These are phyloP conservation scores for Fonsecaea multimorphosa DNA, from an alignment of 2,329 filamentous ascomycete species.

Conservation along the genomic window DNA sequence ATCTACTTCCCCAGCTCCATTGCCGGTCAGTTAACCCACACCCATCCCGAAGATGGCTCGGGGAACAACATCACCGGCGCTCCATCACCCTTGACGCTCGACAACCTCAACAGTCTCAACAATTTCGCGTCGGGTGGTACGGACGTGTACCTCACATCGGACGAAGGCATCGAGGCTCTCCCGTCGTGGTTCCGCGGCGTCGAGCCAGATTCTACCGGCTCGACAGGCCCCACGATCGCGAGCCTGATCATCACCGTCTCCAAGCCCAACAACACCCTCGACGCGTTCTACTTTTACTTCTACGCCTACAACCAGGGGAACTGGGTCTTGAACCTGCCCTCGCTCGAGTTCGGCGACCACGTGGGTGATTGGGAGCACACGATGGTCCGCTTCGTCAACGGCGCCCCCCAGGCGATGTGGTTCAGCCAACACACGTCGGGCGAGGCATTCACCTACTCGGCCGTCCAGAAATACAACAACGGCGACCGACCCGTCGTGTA, in stretches of 20 bases:
- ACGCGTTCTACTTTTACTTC: constrained; percentile 70
- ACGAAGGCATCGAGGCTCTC: constrained; percentile 54
- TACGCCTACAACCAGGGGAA: constrained; percentile 57
- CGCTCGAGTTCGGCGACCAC: constrained; percentile 63
- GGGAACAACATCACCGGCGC: constrained; percentile 46
- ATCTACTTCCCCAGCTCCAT: constrained; percentile 59
- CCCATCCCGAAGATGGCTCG: constrained; percentile 52
- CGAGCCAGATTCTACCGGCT: constrained; percentile 58
- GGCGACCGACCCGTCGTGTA: constrained; percentile 63
- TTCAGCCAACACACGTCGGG: constrained; percentile 68
- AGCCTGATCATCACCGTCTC: constrained; percentile 64
- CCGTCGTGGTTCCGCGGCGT: constrained; percentile 61
- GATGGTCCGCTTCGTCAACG: constrained; percentile 64
- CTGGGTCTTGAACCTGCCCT: constrained; percentile 45
- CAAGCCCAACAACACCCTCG: constrained; percentile 59
- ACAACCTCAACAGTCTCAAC: constrained; percentile 58
- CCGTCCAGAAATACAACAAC: constrained; percentile 54
- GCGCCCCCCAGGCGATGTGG: constrained; percentile 63
- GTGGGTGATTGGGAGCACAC: constrained; percentile 64
- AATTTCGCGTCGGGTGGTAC: constrained; percentile 51
- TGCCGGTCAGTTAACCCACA: constrained; percentile 54
- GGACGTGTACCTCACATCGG: constrained; percentile 58
- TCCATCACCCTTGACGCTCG: constrained; percentile 51
- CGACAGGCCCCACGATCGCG: constrained; percentile 55
- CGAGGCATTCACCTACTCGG: constrained; percentile 65